Evolutionary conservation across 2,329 filamentous ascomycete genomes (phyloP).

Genomic region (Neofusicoccum kwambonambiense): DNA sequence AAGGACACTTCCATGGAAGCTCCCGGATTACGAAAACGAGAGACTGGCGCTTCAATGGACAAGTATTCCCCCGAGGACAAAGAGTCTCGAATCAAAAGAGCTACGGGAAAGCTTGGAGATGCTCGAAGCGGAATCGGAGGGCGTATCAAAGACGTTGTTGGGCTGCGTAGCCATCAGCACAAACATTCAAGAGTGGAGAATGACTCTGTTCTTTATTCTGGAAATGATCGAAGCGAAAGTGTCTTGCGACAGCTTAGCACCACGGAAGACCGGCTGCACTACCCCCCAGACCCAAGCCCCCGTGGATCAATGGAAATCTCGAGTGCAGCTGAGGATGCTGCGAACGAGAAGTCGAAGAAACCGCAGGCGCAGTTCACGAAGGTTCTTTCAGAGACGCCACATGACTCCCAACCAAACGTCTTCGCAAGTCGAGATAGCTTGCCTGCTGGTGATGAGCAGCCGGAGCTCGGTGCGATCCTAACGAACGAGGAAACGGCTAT

Average conservation of each 20-base stretch:
- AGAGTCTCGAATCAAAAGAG: constrained; percentile 61
- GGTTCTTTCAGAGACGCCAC: constrained; percentile 34
- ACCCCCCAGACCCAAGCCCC: constrained; percentile 8
- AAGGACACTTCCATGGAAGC: constrained; percentile 46
- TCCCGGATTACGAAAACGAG: constrained; percentile 28
- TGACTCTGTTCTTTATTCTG: constrained; percentile 27
- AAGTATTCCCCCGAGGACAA: constrained; percentile 14
- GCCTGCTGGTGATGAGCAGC: constrained; percentile 23
- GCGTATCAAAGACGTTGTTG: constrained; percentile 82
- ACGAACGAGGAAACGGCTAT: constrained; percentile 23
- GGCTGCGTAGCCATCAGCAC: constrained; percentile 47
- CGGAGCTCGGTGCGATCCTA: constrained; percentile 21
- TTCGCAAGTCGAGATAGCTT: constrained; percentile 22
- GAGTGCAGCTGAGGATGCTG: constrained; percentile 8
- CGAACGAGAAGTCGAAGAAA: background rate
- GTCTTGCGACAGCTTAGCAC: background rate
- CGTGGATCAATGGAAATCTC: constrained; percentile 13
- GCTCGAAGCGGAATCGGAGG: constrained; percentile 73
- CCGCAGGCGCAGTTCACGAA: constrained; percentile 23
- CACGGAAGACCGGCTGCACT: background rate
- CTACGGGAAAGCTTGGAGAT: constrained; percentile 75
- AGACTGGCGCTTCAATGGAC: constrained; percentile 22
- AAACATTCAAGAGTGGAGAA: constrained; percentile 40
- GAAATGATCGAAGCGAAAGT: constrained; percentile 1
- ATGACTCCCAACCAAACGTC: constrained; percentile 28